phyloP scores from a whole-genome alignment of 2,329 filamentous ascomycete genomes.

The Pseudogymnoascus verrucosus region DNA sequence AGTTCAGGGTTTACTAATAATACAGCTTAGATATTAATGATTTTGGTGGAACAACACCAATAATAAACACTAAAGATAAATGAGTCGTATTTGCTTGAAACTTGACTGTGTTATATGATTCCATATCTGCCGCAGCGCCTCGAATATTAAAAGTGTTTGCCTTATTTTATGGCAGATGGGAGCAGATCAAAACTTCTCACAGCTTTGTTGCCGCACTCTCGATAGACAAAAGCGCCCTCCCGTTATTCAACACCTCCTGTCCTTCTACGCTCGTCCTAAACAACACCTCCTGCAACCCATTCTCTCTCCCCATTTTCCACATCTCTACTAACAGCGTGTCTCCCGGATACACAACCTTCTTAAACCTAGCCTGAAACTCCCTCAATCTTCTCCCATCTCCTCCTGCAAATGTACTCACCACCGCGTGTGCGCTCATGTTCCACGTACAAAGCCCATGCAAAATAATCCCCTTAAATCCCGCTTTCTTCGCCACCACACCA shows the following conservation, averaged over 20 bases:
- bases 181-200: background rate
- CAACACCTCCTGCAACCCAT: slow-evolving; percentile 29
- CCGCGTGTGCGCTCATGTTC: slow-evolving; percentile 38
- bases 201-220: background rate
- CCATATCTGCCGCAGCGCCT: background rate
- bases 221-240: background rate
- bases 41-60: background rate
- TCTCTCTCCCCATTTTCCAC: slow-evolving; percentile 31
- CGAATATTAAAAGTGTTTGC: background rate
- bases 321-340: slow-evolving; percentile 37
- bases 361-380: slow-evolving; percentile 38
- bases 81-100: background rate
- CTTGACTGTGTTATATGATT: background rate
- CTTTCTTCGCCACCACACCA: slow-evolving; percentile 33
- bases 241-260: background rate
- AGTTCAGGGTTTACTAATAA: background rate
- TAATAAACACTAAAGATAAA: background rate
- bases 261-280: slow-evolving; percentile 33
- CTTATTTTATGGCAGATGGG: background rate
- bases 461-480: slow-evolving; percentile 39
- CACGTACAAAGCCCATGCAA: slow-evolving; percentile 40
- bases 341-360: slow-evolving; percentile 39
- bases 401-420: slow-evolving; percentile 33
- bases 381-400: slow-evolving; percentile 34
- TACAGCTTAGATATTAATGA: background rate